These are phyloP conservation scores for Alternaria atra DNA, from an alignment of 2,329 filamentous ascomycete species.

Conservation along the genomic window DNA sequence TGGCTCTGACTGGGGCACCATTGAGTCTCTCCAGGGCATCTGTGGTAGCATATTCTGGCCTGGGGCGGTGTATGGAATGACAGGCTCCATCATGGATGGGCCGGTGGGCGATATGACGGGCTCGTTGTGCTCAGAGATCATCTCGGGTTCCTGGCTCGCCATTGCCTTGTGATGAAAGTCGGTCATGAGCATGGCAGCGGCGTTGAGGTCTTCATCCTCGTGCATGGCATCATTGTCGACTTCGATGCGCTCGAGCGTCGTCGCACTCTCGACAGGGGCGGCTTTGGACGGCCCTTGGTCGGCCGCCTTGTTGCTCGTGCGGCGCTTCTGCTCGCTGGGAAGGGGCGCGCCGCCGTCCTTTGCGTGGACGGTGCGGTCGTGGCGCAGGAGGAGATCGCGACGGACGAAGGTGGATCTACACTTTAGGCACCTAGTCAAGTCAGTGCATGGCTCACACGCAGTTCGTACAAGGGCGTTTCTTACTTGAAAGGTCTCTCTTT, in stretches of 20 bases:
- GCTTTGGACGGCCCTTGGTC: constrained; percentile 71
- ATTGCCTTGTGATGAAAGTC: constrained; percentile 97
- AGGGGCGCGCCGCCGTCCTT: constrained; percentile 96
- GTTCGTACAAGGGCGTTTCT: neutral
- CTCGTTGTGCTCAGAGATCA: constrained; percentile 62
- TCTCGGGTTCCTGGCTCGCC: constrained; percentile 70
- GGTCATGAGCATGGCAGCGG: constrained; percentile 97
- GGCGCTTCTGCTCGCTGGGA: constrained; percentile 92
- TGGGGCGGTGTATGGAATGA: constrained; percentile 72
- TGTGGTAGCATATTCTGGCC: constrained; percentile 83
- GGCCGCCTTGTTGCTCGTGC: constrained; percentile 71
- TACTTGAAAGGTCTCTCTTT: constrained; percentile 98
- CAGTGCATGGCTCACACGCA: neutral
- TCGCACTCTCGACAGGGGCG: constrained; percentile 82
- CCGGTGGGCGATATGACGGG: constrained; percentile 78
- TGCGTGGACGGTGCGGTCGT: constrained; percentile 97
- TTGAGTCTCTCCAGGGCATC: constrained; percentile 92
- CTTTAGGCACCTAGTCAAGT: constrained; percentile 69
- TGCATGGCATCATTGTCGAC: constrained; percentile 82
- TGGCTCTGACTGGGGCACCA: constrained; percentile 77
- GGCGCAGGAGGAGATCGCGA: constrained; percentile 92
- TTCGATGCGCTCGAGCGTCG: constrained; percentile 91
- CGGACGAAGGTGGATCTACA: constrained; percentile 98
- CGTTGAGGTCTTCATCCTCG: constrained; percentile 96
- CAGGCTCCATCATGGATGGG: constrained; percentile 77